Base-by-base conservation (phyloP, 192 early-diverging fungal species). In the Backusella liffmaniae region DNA sequence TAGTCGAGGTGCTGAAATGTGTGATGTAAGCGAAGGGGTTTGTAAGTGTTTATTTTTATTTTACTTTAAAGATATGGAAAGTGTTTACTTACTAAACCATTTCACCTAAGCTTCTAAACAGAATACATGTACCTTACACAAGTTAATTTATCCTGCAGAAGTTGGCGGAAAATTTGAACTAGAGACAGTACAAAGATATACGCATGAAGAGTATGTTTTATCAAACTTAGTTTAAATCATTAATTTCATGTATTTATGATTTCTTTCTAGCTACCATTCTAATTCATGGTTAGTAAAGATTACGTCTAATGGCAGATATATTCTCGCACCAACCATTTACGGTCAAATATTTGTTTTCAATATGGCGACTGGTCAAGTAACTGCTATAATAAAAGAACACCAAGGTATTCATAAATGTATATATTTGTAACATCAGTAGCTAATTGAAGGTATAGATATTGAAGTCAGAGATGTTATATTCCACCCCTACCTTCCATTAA, bases 221-320 rank as follows among this genome's bases (percentile, higher is more conserved):
- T 3, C 9, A 34, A 15, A n/a, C 16, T n/a, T 12, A 8, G 10
- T 2, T 62, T 23, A 56, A 9, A 72, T 16, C 15, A 41, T 51
- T 5, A 12, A 23, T 21, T 74, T 39, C 71, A 32, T 42, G 53
- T 18, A 68, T 23, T 79, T 32, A 30, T 70, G 51, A 26, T 39
- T 8, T 8, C 53, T 56, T 41, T 21, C 12, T 74, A 94, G 92
- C 51, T 94, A 94, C 72, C 86, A 86, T 71, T 93, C 96, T 18
- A 98, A 98, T 78, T 97, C 97, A 32, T 98, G 97, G 97, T 85
- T 97, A 16, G 94, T 94, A 39, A 95, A 96, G 41, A 87, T 98
- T 37, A 81, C 94, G 0, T 91, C 91, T 29, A 98, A 96, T 78
- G 95, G 96, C 9, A 85, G 96, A 41, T 96, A 97, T 74, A 72